Base-by-base conservation (phyloP, 2,329 filamentous ascomycete species). In the Diaporthe sp. region DNA sequence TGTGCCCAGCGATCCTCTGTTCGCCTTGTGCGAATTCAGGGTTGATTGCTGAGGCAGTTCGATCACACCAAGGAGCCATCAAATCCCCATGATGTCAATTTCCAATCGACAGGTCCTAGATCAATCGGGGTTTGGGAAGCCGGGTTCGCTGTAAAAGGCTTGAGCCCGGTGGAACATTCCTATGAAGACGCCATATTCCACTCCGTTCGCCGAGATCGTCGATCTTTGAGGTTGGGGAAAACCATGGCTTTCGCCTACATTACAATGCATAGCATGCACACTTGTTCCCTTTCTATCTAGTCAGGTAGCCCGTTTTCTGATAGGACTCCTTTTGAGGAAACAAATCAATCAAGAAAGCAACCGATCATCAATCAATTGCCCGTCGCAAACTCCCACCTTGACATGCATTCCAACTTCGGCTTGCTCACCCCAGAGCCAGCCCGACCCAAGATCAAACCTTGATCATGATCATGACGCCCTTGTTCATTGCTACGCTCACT, bases 81-180 rank as follows among this genome's bases (percentile, higher is more conserved):
- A 86, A 85, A 84, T 84, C 83, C 82, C 86, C 81, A 92, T 95
- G 94, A 91, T 95, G 93, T 94, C 90, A 92, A 94, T 95, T 88
- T 96, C 94, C 94, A 92, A 95, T 96, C 94, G 95, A 98, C 95
- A 97, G 94, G 92, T 97, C 93, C 94, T 85, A 97, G 93, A 98
- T 85, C 82, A 90, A 97, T 87, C 85, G 86, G 88, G 88, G 85
- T 86, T 87, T 85, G 86, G 65, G 87, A 86, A 88, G 89, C 91
- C 90, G 89, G 90, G 91, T 88, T 94, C 92, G 92, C 90, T 86
- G 84, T 87, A 42, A 72, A 71, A 68, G 89, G 88, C 87, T 93
- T 93, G 93, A 95, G 91, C 90, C 91, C 90, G 89, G 90, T 87
- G 87, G 86, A 87, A 86, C 83, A 86, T 79, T 80, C 84, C 84